Evolutionary conservation across 805 yeast species (phyloP), one percentile per base, ranked within the genome.

Genomic region (Scheffersomyces coipomensis): DNA sequence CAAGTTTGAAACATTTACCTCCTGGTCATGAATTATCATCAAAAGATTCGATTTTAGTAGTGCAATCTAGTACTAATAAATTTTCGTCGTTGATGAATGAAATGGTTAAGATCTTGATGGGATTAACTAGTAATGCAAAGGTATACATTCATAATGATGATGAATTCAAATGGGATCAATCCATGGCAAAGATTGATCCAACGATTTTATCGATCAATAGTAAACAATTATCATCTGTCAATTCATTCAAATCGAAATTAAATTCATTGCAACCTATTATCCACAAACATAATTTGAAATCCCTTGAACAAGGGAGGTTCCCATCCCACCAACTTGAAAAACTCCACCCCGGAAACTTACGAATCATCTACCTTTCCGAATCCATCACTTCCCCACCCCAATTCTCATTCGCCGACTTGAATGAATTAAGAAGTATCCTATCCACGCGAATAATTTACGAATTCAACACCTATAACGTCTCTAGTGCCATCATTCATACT

Each of bases 401-500:
- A 24, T 58, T 12, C 53, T 62, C 24, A 19, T 12, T 8, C 31
- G 25, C 38, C 2, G 54, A 60, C 12, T 45, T 72, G 34, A 80
- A 76, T 37, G 42, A 52, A 3, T 38, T 76, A 6, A 66, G 82
- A 38, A 67, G 81, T 0, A 37, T 68, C 1, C 55, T 75, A 3
- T 77, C 78, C 2, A 47, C 78, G 1, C 64, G 88, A 42, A 60
- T 81, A 0, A 64, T 84, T 1, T 56, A 64, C 13, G 89, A 85
- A 49, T 58, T 61, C 12, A 70, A 70, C 13, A 55, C 68, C 25
- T 56, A 58, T 27, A 71, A 71, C 19, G 60, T 77, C 0, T 49
- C 79, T 34, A 89, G 90, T 0, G 80, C 89, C 0, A 44, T 84
- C 0, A 49, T 83, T 6, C 67, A 71, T 30, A 78, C 83, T 1